Evolutionary conservation across 2,329 filamentous ascomycete species (phyloP).

Genomic region (Pseudogymnoascus sp.): DNA sequence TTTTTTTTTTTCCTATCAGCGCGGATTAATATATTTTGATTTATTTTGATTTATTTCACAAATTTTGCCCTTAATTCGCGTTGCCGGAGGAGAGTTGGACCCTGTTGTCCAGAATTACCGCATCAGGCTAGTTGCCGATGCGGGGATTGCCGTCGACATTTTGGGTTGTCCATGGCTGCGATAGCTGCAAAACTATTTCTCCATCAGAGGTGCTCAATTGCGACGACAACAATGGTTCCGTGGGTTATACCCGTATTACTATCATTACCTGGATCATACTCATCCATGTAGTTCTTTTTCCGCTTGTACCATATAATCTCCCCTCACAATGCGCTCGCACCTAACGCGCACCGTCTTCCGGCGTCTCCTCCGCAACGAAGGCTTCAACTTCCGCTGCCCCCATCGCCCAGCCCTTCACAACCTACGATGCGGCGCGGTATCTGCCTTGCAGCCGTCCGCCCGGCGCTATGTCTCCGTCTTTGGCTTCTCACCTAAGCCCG

Average conservation of each 20-base stretch:
- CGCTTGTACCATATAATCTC: neutral
- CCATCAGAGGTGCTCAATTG: neutral
- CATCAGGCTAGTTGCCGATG: neutral
- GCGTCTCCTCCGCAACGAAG: conserved; percentile 45
- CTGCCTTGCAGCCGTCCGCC: conserved; percentile 23
- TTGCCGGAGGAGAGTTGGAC: neutral
- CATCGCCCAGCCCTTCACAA: conserved; percentile 15
- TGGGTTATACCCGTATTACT: neutral
- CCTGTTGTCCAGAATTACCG: conserved; percentile 2
- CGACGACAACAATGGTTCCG: conserved; percentile 2
- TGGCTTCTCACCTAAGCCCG: conserved; percentile 52
- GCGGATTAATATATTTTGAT: neutral
- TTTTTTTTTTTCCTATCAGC: too few relatives aligned
- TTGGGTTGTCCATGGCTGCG: neutral
- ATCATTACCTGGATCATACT: neutral
- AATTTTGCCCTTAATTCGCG: neutral
- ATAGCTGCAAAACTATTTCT: conserved; percentile 5
- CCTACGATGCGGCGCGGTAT: conserved; percentile 34
- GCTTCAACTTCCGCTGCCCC: conserved; percentile 28
- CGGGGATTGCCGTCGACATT: conserved; percentile 9
- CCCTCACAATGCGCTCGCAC: conserved; percentile 46
- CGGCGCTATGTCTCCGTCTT: conserved; percentile 58
- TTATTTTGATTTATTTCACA: neutral
- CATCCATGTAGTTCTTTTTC: neutral
- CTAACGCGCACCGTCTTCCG: conserved; percentile 54